These are phyloP conservation scores for Pelargonium australe DNA, from an alignment of 441 rosid genomes.

Conservation along the genomic window DNA sequence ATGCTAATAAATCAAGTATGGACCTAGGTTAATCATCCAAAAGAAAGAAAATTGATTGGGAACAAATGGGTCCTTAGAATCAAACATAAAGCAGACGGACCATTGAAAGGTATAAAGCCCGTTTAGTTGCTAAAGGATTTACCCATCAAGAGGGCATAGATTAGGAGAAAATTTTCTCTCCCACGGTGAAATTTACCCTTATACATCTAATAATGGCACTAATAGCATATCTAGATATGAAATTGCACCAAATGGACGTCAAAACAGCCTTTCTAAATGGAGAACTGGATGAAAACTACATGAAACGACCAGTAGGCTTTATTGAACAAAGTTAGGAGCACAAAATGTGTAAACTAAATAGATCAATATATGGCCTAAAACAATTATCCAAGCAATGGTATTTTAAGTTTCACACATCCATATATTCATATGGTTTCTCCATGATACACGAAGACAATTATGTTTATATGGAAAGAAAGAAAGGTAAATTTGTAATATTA, in stretches of 20 bases:
- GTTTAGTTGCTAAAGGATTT: too few species aligned
- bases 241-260: constrained; percentile 7
- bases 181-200: background rate
- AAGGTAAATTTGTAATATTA: background rate
- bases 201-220: constrained; percentile 6
- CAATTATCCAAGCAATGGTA: background rate
- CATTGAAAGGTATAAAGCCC: too few species aligned
- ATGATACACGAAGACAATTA: background rate
- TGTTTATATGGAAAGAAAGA: background rate
- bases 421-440: background rate
- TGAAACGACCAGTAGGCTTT: background rate
- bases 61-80: too few species aligned
- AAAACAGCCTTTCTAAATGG: background rate
- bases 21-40: too few species aligned
- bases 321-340: background rate
- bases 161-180: background rate
- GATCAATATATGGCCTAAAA: background rate
- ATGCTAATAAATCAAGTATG: too few species aligned
- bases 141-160: too few species aligned
- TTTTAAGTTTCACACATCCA: background rate
- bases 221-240: constrained; percentile 7
- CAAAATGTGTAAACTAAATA: background rate
- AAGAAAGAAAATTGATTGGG: too few species aligned
- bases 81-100: too few species aligned
- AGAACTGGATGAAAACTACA: background rate